Percentiles rank a stretch among this genome's conserved stretches.
Evolutionary conservation across 2,329 filamentous ascomycete genomes (phyloP).

Genomic region (Fusarium stilboides): DNA sequence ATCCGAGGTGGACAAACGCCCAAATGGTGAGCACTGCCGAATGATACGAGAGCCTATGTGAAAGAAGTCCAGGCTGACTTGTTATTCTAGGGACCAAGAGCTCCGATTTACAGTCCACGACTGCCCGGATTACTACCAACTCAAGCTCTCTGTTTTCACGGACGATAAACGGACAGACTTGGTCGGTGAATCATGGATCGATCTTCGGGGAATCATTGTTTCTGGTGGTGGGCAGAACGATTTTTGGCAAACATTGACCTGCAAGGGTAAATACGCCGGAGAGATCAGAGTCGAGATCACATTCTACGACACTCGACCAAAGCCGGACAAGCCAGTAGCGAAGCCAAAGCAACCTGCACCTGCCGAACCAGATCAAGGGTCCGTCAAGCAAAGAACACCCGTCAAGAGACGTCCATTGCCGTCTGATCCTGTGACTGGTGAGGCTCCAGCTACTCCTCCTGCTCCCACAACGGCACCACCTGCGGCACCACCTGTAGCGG

Average conservation of each 20-base stretch:
- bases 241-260: constrained; percentile 89
- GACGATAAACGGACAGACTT: constrained; percentile 98
- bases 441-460: constrained; percentile 56
- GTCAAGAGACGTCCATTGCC: constrained; percentile 90
- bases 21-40: constrained; percentile 76
- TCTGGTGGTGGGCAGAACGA: constrained; percentile 94
- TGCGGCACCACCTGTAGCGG: constrained; percentile 35
- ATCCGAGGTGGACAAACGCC: constrained; percentile 95
- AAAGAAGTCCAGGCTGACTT: constrained; percentile 35
- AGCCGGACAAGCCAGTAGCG: constrained; percentile 76
- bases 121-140: constrained; percentile 93
- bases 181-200: constrained; percentile 94
- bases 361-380: constrained; percentile 57
- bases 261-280: constrained; percentile 94
- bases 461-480: constrained; percentile 21
- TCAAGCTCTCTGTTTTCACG: constrained; percentile 97
- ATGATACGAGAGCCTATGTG: neutral
- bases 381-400: constrained; percentile 67
- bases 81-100: constrained; percentile 88
- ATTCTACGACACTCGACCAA: constrained; percentile 91
- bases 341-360: constrained; percentile 64
- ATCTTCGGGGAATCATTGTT: constrained; percentile 84
- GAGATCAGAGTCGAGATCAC: constrained; percentile 96
- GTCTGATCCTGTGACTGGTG: constrained; percentile 78
- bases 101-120: constrained; percentile 96